These are phyloP conservation scores for Fusarium tupiense DNA, from an alignment of 2,329 filamentous ascomycete species.

Conservation along the genomic window DNA sequence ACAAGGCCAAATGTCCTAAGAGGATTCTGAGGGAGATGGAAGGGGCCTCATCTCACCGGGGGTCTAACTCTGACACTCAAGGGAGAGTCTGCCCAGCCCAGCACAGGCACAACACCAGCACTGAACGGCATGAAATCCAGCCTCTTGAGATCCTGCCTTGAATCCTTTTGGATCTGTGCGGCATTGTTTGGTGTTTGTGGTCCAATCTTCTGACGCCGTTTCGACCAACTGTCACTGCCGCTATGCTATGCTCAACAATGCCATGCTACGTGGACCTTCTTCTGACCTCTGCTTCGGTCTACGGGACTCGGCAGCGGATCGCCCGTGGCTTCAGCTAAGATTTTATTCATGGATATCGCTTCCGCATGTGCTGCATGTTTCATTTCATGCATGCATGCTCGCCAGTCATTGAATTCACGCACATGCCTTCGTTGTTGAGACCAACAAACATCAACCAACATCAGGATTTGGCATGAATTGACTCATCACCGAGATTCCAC, in stretches of 20 bases:
- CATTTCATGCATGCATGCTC: conserved; percentile 21
- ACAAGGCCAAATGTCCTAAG: conserved; percentile 16
- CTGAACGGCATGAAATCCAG: background rate
- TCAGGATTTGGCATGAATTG: conserved; percentile 16
- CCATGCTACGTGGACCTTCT: conserved; percentile 25
- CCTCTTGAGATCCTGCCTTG: conserved; percentile 13
- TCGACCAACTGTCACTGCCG: background rate
- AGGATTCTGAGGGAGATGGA: conserved; percentile 39
- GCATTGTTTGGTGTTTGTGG: conserved; percentile 8
- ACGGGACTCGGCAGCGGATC: conserved; percentile 1
- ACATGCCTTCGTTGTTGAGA: background rate
- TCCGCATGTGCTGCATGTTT: conserved; percentile 21
- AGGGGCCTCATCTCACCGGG: conserved; percentile 30
- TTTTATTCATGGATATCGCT: conserved; percentile 12
- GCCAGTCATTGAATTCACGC: background rate
- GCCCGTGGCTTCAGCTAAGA: conserved; percentile 8
- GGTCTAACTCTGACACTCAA: background rate
- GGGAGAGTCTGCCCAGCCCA: background rate
- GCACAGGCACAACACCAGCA: background rate
- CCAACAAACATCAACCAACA: background rate
- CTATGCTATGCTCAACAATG: background rate
- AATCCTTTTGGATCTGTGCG: conserved; percentile 28
- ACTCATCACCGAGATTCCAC: conserved; percentile 1
- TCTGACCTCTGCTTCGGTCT: conserved; percentile 8
- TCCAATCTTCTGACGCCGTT: conserved; percentile 6